phyloP scores from a whole-genome alignment of 2,329 filamentous ascomycete species.

The Aureobasidium sp. region DNA sequence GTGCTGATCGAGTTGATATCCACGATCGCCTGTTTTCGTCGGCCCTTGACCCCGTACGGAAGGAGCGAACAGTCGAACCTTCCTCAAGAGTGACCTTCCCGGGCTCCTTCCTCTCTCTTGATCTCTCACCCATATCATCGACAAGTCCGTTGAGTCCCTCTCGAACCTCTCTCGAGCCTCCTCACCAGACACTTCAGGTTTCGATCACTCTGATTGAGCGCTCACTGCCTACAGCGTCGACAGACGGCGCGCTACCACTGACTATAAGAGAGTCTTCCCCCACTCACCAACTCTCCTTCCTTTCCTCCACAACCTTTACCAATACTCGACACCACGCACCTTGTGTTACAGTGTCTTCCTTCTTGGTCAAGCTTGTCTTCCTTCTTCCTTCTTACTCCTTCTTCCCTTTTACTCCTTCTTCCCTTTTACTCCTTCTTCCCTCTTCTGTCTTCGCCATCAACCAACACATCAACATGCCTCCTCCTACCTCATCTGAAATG shows the following conservation, averaged over 20 bases:
- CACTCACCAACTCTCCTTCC: background rate
- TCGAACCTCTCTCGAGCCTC: background rate
- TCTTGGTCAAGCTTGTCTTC: background rate
- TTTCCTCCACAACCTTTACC: background rate
- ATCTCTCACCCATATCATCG: background rate
- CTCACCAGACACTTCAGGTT: background rate
- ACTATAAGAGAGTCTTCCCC: background rate
- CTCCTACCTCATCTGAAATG: background rate
- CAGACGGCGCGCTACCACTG: background rate
- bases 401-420: no score
- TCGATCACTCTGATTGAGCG: background rate
- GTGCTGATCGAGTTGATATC: constrained; percentile 5
- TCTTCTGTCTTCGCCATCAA: background rate
- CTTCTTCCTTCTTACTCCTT: background rate
- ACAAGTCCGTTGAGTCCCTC: background rate
- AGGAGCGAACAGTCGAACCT: background rate
- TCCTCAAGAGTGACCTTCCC: background rate
- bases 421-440: background rate
- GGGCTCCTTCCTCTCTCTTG: background rate
- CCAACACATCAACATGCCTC: background rate
- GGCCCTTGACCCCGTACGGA: background rate
- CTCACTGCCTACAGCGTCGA: background rate
- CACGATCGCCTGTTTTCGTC: background rate
- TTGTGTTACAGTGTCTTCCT: background rate
- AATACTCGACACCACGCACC: background rate